Conservation (phyloP, 148 eudicot genomes). For the Chenopodium album region DNA sequence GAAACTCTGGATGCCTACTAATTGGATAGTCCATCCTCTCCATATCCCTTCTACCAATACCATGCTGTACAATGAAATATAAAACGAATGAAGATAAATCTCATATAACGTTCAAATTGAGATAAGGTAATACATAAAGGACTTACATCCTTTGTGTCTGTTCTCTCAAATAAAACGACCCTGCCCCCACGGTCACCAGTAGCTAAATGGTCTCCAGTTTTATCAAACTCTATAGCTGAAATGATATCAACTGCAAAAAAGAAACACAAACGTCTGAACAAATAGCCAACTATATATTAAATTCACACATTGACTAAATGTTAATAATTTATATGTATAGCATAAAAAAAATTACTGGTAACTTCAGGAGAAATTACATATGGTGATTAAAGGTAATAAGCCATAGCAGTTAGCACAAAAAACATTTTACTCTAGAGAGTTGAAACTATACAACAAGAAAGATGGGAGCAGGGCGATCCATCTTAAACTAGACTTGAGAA, state of each 20-base stretch:
- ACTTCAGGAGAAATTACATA: background rate
- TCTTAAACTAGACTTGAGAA: background rate
- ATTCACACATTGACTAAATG: background rate
- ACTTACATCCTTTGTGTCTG: conserved; percentile 66
- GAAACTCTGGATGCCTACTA: conserved; percentile 90
- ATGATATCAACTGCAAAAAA: conserved; percentile 58
- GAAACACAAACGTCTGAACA: background rate
- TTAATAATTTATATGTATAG: background rate
- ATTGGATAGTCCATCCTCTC: conserved; percentile 68
- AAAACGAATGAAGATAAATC: conserved; percentile 7
- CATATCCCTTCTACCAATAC: conserved; percentile 64
- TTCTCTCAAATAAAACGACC: conserved; percentile 74
- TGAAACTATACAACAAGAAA: background rate
- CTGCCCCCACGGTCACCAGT: conserved; percentile 86
- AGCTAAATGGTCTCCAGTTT: conserved; percentile 74
- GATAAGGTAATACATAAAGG: conserved; percentile 17
- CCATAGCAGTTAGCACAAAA: background rate
- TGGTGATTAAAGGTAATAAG: background rate
- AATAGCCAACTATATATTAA: background rate
- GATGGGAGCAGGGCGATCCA: background rate
- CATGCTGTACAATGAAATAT: conserved; percentile 41
- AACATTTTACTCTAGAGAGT: background rate
- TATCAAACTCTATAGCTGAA: conserved; percentile 79
- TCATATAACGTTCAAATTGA: background rate
- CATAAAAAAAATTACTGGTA: background rate